phyloP scores from a whole-genome alignment of 768 basidiomycete genomes.

The Suillus decipiens region DNA sequence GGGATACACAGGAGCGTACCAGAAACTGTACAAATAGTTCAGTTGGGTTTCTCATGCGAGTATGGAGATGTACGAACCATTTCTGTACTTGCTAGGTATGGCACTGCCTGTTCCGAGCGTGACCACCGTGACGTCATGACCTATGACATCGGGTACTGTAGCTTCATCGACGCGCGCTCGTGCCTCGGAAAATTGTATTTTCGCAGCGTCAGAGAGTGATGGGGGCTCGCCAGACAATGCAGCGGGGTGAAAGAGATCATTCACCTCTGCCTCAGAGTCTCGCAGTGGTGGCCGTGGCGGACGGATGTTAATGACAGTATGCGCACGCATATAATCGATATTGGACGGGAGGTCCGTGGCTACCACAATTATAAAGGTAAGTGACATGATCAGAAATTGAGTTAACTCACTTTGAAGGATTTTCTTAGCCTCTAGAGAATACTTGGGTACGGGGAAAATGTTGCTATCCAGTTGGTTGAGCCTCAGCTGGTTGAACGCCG shows the following conservation, averaged over 20 bases:
- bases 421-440: slow-evolving; percentile 2
- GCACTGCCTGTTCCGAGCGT: slow-evolving; percentile 91
- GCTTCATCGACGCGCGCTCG: slow-evolving; percentile 30
- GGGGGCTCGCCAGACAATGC: background rate
- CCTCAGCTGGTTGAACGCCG: slow-evolving; percentile 1
- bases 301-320: background rate
- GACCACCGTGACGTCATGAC: slow-evolving; percentile 67
- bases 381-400: background rate
- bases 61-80: slow-evolving; percentile 52
- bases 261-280: background rate
- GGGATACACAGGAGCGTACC: slow-evolving; percentile 80
- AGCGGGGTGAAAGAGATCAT: background rate
- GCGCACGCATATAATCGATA: background rate
- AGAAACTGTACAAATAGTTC: slow-evolving; percentile 49
- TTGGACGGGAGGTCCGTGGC: background rate
- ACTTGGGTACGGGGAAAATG: background rate
- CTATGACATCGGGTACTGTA: slow-evolving; percentile 33
- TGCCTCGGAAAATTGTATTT: slow-evolving; percentile 42
- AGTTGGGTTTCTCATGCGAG: background rate
- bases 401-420: background rate
- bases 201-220: slow-evolving; percentile 23
- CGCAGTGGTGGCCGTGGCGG: background rate
- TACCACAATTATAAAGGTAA: background rate
- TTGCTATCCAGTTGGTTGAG: background rate
- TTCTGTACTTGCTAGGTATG: slow-evolving; percentile 82